A percentile compares a stretch with the other conserved stretches of the same genome.
phyloP scores from a whole-genome alignment of 2,329 filamentous ascomycete genomes.

The Aspergillus sojae region DNA sequence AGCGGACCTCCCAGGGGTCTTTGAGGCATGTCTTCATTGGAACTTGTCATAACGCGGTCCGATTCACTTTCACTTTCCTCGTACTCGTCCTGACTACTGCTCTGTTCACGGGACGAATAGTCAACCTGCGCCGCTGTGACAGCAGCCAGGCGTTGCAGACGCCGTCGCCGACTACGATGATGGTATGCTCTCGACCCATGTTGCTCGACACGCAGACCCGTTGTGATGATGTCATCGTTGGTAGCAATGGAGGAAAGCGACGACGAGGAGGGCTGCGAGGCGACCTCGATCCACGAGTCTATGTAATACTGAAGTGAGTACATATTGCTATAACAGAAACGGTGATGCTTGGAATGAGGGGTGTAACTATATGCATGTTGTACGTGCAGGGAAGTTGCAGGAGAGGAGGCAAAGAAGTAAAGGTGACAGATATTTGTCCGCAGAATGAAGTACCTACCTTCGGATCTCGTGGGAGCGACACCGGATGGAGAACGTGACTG shows the following conservation, averaged over 20 bases:
- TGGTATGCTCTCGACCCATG: slow-evolving; percentile 54
- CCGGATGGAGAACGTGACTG: slow-evolving; percentile 39
- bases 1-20: slow-evolving; percentile 26
- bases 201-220: slow-evolving; percentile 75
- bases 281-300: slow-evolving; percentile 97
- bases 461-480: slow-evolving; percentile 43
- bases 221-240: slow-evolving; percentile 85
- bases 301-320: slow-evolving; percentile 51
- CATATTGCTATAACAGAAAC: slow-evolving; percentile 28
- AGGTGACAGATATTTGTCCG: slow-evolving; percentile 4
- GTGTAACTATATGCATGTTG: slow-evolving; percentile 23
- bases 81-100: slow-evolving; percentile 90
- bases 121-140: slow-evolving; percentile 45
- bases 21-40: slow-evolving; percentile 59
- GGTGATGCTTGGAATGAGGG: slow-evolving; percentile 9
- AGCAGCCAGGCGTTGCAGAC: slow-evolving; percentile 36
- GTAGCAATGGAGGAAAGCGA: slow-evolving; percentile 76
- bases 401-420: background rate
- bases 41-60: slow-evolving; percentile 68
- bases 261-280: slow-evolving; percentile 89
- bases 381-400: slow-evolving; percentile 18
- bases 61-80: slow-evolving; percentile 92
- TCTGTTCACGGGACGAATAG: slow-evolving; percentile 47
- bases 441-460: slow-evolving; percentile 38
- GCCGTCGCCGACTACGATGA: slow-evolving; percentile 60